Evolutionary conservation across 139 green algal genomes (phyloP).

Genomic region (Chlorella sp.): DNA sequence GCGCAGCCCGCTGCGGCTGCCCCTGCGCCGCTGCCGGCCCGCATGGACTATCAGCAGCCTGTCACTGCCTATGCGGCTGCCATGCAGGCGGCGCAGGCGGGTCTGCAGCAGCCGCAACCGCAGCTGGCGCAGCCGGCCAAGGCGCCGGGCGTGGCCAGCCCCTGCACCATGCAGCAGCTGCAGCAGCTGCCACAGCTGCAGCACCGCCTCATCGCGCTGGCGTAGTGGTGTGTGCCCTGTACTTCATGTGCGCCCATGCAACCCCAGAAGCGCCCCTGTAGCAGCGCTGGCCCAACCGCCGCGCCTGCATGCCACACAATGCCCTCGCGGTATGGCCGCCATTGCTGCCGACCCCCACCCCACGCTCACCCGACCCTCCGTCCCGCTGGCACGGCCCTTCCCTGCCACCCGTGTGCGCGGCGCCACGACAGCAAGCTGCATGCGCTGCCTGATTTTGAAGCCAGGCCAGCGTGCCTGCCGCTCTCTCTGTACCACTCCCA

Average conservation of each 20-base stretch:
- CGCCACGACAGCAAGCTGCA: no score
- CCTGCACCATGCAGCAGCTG: constrained; percentile 25
- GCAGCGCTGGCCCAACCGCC: no score
- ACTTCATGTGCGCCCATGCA: neutral
- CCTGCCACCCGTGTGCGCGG: no score
- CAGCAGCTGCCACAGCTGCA: neutral
- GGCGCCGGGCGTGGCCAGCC: neutral
- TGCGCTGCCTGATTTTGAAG: no score
- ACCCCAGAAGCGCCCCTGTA: neutral
- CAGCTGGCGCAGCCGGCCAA: neutral
- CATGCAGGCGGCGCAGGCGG: neutral
- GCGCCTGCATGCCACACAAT: neutral
- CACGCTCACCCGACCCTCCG: no score
- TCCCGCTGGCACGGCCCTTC: no score
- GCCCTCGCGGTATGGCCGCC: neutral
- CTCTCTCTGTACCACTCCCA: no score
- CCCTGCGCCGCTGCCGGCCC: no score
- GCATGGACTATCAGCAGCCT: neutral
- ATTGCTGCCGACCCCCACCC: no score
- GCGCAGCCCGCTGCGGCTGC: neutral
- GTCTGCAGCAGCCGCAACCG: neutral
- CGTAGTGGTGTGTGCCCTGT: neutral
- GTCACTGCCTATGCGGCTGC: neutral
- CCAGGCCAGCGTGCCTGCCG: no score
- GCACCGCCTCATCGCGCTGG: neutral